Conservation (phyloP, 2,329 filamentous ascomycete genomes). For the Neurospora sp. region DNA sequence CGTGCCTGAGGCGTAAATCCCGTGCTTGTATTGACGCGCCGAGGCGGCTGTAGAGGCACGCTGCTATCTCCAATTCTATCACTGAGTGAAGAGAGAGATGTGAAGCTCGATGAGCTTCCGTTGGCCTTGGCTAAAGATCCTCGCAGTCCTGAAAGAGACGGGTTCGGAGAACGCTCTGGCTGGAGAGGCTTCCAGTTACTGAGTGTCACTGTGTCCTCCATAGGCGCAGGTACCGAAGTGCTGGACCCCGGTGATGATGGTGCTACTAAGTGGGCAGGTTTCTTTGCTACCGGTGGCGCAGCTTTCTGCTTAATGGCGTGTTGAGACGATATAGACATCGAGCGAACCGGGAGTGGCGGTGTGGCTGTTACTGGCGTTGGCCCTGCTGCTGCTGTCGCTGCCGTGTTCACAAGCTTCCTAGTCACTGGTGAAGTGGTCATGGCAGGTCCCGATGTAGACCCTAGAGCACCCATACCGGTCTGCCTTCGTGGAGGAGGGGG, state of each 20-base stretch:
- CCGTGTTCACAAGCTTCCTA: conserved; percentile 16
- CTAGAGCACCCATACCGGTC: conserved; percentile 11
- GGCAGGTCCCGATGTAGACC: conserved; percentile 1
- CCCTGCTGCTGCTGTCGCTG: conserved; percentile 8
- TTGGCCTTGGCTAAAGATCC: not conserved
- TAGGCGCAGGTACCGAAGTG: conserved; percentile 3
- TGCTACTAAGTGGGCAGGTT: conserved; percentile 45
- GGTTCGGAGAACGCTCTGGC: conserved; percentile 6
- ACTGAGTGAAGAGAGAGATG: conserved; percentile 1
- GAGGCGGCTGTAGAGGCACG: conserved; percentile 14
- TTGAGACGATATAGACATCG: conserved; percentile 27
- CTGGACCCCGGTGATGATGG: conserved; percentile 22
- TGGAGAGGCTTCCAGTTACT: not conserved
- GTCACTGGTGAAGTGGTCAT: conserved; percentile 4
- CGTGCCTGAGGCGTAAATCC: conserved; percentile 9
- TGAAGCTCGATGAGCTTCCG: not conserved
- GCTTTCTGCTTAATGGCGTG: conserved; percentile 31
- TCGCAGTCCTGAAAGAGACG: conserved; percentile 4
- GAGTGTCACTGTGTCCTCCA: conserved; percentile 2
- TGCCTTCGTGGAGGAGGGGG: conserved; percentile 34
- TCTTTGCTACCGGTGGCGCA: conserved; percentile 52
- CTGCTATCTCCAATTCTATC: not conserved
- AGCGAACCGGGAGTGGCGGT: conserved; percentile 20
- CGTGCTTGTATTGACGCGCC: conserved; percentile 17
- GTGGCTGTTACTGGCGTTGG: not conserved